Evolutionary conservation across 768 basidiomycete genomes (phyloP), one percentile per base, ranked within the genome.

Genomic region (Fomitopsis serialis): DNA sequence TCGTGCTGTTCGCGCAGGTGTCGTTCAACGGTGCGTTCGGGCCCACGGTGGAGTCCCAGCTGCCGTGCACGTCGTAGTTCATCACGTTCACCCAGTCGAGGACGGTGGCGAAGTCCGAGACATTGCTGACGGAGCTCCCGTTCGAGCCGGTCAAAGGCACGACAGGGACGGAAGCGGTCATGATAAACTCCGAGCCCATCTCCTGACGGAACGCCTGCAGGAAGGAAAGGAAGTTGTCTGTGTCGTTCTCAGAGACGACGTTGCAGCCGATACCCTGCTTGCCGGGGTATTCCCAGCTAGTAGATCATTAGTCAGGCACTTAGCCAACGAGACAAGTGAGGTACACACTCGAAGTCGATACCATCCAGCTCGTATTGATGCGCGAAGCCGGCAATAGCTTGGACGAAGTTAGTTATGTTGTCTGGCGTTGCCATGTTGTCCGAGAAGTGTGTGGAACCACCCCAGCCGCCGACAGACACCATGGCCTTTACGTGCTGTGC

Each of bases 201-300:
- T 78, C 74, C 19, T 68, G 62, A 42, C 91, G 82, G 13, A 95
- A 77, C 58, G 82, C 77, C 60, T 84, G 77, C 27, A 96, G 76
- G 76, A 94, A 89, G 12, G 74, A 61, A 40, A 95, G 79, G 70
- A 87, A 87, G 68, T 97, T 94, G 57, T 77, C 74, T 0, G 87
- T 84, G 67, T 97, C 94, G 49, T 78, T 61, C 3, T 76, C 57
- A 22, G 79, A 79, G 44, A 82, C 67, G 6, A 66, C 67, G 70
- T 96, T 96, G 63, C 89, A 89, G 7, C 78, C 76, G 19, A 87
- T 77, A 15, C 91, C 92, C 43, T 71, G 72, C 11, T 70, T 70
- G 36, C 75, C 80, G 35, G 92, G 93, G 64, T 91, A 96, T 66
- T 94, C 92, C 92, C 91, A 93, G 63, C 89, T 89, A n/a, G 55